Base-by-base conservation (phyloP, 345 rosid genomes). In the Hibiscus mutabilis region DNA sequence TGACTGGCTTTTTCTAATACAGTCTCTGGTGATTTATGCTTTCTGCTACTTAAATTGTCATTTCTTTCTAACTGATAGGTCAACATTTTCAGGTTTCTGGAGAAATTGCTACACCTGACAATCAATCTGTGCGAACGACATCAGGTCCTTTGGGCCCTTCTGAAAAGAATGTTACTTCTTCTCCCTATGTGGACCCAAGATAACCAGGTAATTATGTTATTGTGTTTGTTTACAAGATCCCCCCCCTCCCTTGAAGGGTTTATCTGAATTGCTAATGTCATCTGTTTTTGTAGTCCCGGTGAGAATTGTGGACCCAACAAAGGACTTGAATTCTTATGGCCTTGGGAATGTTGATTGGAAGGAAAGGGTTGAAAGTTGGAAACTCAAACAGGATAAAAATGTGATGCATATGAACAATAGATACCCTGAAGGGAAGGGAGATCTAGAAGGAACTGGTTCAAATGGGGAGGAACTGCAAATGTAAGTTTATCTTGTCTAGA, bases 321-420 rank as follows among this genome's bases (percentile, higher is more conserved):
- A 91, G 78, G 99, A 96, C 89, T 84, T 92, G 86, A 91, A 96
- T 83, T 86, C 98, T 69, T 96, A 96, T 83, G 99, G 98, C 77
- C 97, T 96, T 74, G 94, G 93, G 60, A 91, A 87, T 81, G 89
- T 96, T 74, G 98, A 96, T 85, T 96, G 99, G 99, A 96, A 96
- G 84, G 99, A 92, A 80, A 89, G 99, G 77, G 94, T 96, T 76
- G 98, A 96, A 79, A 93, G 98, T 67, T 96, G 99, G 98, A 96
- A 96, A 81, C 96, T 92, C 79, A 96, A 92, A 73, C 99, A 96
- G 87, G 99, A 96, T 70, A 96, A 92, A 81, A 89, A 78, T 74
- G 84, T 83, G 85, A 76, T 82, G 85, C 96, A 91, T 24, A 74
- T 84, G 87, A 82, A 79, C 66, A 81, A 77, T 83, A 86, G 90